phyloP scores from a whole-genome alignment of 2,329 filamentous ascomycete species.

The Ophiostoma tasmaniense region DNA sequence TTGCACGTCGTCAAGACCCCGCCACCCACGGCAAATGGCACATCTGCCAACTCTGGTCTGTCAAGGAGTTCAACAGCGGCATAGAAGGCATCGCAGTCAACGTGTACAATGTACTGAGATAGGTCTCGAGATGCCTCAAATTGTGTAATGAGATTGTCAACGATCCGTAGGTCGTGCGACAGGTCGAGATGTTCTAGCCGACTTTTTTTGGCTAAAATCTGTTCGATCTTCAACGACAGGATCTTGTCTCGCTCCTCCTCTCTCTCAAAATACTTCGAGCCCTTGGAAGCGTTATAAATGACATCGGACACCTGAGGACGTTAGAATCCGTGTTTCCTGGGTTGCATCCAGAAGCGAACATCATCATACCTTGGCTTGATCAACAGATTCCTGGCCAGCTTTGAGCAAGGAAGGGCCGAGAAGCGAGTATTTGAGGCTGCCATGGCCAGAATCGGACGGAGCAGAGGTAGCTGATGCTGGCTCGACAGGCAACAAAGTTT shows the following conservation, averaged over 20 bases:
- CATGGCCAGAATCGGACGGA: slow-evolving; percentile 13
- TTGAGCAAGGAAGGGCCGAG: slow-evolving; percentile 89
- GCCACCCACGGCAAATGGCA: slow-evolving; percentile 83
- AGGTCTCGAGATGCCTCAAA: slow-evolving; percentile 74
- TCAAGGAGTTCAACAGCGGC: slow-evolving; percentile 85
- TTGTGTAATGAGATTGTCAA: slow-evolving; percentile 72
- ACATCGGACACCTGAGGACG: slow-evolving; percentile 72
- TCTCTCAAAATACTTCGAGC: slow-evolving; percentile 90
- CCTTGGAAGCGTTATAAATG: slow-evolving; percentile 94
- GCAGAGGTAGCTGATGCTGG: neutral
- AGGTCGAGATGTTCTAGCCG: slow-evolving; percentile 70
- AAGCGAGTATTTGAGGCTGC: slow-evolving; percentile 74
- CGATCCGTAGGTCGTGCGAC: slow-evolving; percentile 60
- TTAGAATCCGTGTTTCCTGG: neutral
- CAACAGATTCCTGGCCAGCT: slow-evolving; percentile 85
- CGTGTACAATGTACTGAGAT: slow-evolving; percentile 76
- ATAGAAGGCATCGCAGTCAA: slow-evolving; percentile 97
- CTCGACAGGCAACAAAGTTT: neutral
- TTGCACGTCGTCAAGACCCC: slow-evolving; percentile 65
- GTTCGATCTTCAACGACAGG: slow-evolving; percentile 77
- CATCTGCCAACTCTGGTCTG: slow-evolving; percentile 70
- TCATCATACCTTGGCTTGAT: slow-evolving; percentile 62
- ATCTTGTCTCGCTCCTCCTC: slow-evolving; percentile 76
- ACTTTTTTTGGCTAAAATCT: slow-evolving; percentile 65
- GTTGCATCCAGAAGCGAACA: neutral